Base-by-base conservation (phyloP, 2,329 filamentous ascomycete genomes). In the Penicillium sp. region DNA sequence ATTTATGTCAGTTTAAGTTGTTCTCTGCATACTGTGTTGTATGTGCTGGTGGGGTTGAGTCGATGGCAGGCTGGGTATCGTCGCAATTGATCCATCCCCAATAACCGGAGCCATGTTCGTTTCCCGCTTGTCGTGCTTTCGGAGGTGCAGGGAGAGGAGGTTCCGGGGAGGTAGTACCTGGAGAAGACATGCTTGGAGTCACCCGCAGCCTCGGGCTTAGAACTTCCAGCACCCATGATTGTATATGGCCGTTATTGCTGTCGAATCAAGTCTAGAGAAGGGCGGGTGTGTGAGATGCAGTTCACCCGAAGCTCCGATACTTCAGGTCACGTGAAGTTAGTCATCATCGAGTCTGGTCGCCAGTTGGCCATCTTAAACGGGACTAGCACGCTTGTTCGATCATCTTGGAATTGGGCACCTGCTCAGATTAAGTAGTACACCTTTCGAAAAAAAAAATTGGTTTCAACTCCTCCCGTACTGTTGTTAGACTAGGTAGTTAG, bases 141-240 rank as follows among this genome's bases (percentile, higher is more conserved):
- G 48, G 53, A 42, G 54, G 53, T 10, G 19, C 19, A 53, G 50
- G 26, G 13, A 31, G 49, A n/a, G 39, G 7, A 11, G 33, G 21
- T 24, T 19, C n/a, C n/a, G 14, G 26, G 49, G 4, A 10, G 13
- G 4, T 37, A 51, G 58, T 71, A 87, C 84, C 84, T 79, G 51
- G 82, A 79, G 74, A 88, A 88, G 70, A 87, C 78, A 76, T 87
- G 84, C 75, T 85, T 83, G 66, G 80, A 71, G 63, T 67, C 68
- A 59, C 70, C 76, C 68, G 79, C 74, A 62, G 76, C 76, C 61
- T 82, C 79, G 65, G 82, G 82, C 76, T 87, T 87, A 52, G 85
- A 88, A 75, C 81, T 80, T 65, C 83, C 83, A 70, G 82, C 81
- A 72, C 85, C 85, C 85, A 88, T 88, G 72, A 65, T 71, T 56